Evolutionary conservation across 202 grass and related monocot species (phyloP).

Genomic region (Carex arenaria): DNA sequence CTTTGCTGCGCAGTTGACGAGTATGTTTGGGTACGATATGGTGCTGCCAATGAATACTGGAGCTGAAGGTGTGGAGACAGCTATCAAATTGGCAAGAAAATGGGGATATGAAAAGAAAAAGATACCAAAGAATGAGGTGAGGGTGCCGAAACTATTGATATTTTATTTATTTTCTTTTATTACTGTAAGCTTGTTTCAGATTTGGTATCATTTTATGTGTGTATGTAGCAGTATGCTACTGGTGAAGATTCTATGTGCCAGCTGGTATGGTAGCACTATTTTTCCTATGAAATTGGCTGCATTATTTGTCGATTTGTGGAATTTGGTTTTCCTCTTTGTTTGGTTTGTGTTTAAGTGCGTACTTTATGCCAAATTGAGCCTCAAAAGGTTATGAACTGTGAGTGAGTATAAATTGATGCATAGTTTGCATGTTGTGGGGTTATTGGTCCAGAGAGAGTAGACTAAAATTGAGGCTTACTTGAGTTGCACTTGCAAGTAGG

Average conservation of each 20-base stretch:
- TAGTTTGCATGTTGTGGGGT: not conserved
- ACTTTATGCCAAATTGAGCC: not conserved
- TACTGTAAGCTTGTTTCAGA: not conserved
- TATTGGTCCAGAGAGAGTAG: not conserved
- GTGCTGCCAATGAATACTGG: constrained; percentile 98
- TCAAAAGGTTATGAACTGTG: not conserved
- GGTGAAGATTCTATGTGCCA: not conserved
- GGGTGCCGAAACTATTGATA: not conserved
- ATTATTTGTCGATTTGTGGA: not conserved
- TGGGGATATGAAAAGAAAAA: constrained; percentile 98
- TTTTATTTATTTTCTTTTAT: constrained; percentile 9
- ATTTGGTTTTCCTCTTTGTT: not conserved
- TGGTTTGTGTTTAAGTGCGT: not conserved
- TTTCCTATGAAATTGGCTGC: not conserved
- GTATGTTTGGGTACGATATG: constrained; percentile 96
- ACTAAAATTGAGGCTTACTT: not conserved
- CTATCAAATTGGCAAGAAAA: constrained; percentile 87
- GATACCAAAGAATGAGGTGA: constrained; percentile 78
- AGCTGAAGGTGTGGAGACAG: constrained; percentile 94
- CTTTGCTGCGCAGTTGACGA: constrained; percentile 66
- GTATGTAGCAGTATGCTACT: not conserved
- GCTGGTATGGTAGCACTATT: not conserved
- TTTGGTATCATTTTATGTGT: not conserved
- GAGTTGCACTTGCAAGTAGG: not conserved
- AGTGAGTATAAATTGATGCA: not conserved